Conservation (phyloP, 2,329 filamentous ascomycete species). For the Fusarium sp. region DNA sequence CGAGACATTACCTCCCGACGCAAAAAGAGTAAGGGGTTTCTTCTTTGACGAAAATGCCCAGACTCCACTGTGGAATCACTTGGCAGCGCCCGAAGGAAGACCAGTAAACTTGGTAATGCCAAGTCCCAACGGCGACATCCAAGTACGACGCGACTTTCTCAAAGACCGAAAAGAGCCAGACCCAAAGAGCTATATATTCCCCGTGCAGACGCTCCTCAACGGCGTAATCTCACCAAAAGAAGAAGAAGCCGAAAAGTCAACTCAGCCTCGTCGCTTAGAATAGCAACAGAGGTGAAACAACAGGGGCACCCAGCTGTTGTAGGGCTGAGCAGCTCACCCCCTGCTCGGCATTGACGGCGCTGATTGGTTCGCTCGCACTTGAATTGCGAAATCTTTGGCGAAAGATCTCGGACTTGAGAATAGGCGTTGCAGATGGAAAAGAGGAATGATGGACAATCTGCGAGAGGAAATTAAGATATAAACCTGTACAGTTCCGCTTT, state of each 20-base stretch:
- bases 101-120: constrained; percentile 3
- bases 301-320: background rate
- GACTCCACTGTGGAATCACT: background rate
- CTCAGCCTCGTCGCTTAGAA: too few relatives aligned
- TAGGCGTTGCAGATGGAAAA: constrained; percentile 12
- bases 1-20: constrained; percentile 29
- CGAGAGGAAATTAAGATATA: constrained; percentile 16
- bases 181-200: background rate
- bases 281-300: too few relatives aligned
- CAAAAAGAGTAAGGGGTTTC: constrained; percentile 39
- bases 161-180: too few relatives aligned
- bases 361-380: constrained; percentile 41
- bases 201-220: too few relatives aligned
- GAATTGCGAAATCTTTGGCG: constrained; percentile 20
- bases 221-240: too few relatives aligned
- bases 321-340: constrained; percentile 28
- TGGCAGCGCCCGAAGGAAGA: background rate
- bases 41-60: constrained; percentile 4
- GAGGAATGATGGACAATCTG: background rate
- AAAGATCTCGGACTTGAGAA: constrained; percentile 17
- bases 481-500: background rate
- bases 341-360: background rate
- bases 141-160: background rate
- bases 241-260: too few relatives aligned
- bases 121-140: constrained; percentile 1